Conservation (phyloP, 176 grass and related monocot genomes). For the Raddia guianensis region DNA sequence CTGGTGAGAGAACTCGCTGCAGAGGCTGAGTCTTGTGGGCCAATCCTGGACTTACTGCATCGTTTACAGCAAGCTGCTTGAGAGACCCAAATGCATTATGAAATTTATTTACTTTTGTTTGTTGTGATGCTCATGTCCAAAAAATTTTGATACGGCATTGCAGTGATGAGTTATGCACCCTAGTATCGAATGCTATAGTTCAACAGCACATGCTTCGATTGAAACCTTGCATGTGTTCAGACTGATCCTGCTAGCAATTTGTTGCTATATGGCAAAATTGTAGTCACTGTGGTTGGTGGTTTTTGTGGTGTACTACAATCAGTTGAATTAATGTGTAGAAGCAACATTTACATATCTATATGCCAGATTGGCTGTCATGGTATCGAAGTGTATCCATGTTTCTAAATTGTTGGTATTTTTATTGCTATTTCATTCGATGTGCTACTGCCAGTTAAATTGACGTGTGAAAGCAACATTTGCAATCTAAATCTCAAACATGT, state of each 20-base stretch:
- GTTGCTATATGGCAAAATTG: background rate
- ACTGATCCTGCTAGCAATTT: background rate
- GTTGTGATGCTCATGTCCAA: background rate
- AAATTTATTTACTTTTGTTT: conserved; percentile 20
- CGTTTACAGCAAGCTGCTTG: conserved; percentile 51
- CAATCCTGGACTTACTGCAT: conserved; percentile 49
- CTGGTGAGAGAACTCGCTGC: conserved; percentile 47
- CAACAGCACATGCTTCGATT: background rate
- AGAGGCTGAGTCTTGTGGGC: conserved; percentile 53
- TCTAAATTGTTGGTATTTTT: background rate
- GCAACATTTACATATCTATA: background rate
- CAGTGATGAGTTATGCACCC: conserved; percentile 21
- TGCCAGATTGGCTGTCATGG: background rate
- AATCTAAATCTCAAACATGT: background rate
- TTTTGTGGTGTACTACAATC: background rate
- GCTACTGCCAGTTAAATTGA: background rate
- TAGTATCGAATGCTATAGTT: background rate
- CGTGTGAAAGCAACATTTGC: background rate
- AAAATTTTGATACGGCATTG: conserved; percentile 35
- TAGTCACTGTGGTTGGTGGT: background rate
- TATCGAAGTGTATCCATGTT: background rate
- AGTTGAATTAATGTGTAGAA: conserved; percentile 1
- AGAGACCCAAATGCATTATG: background rate
- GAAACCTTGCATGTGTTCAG: background rate
- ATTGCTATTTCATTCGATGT: background rate